Conservation (phyloP, 2,329 filamentous ascomycete species). For the Fusarium sarcochroum region DNA sequence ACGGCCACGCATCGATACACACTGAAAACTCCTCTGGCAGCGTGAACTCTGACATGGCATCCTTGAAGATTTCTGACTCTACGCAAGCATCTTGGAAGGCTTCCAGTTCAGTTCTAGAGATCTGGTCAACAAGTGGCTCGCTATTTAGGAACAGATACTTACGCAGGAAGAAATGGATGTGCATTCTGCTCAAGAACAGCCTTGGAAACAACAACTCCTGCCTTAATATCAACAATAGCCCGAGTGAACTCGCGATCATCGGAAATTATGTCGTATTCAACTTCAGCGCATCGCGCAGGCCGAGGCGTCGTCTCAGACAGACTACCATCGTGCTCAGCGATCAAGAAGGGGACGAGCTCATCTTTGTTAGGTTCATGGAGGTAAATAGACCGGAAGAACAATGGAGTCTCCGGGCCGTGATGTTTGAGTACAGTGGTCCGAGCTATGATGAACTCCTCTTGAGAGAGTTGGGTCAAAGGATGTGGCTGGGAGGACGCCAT, state of each 20-base stretch:
- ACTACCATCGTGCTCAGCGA: conserved; percentile 70
- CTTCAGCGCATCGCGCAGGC: conserved; percentile 61
- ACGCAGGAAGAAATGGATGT: conserved; percentile 57
- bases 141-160: not conserved
- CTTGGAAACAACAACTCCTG: conserved; percentile 49
- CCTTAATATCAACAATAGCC: conserved; percentile 57
- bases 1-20: conserved; percentile 76
- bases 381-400: conserved; percentile 71
- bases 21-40: conserved; percentile 61
- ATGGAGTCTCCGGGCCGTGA: conserved; percentile 37
- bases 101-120: not conserved
- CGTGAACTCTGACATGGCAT: conserved; percentile 62
- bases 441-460: conserved; percentile 64
- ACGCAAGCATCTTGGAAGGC: conserved; percentile 58
- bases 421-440: conserved; percentile 60
- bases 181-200: conserved; percentile 45
- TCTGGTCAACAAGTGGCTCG: not conserved
- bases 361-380: conserved; percentile 73
- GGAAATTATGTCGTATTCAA: conserved; percentile 60
- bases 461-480: conserved; percentile 65
- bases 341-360: conserved; percentile 70
- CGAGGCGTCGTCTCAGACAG: conserved; percentile 59
- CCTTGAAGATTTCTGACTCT: conserved; percentile 61
- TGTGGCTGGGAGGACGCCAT: conserved; percentile 43
- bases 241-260: conserved; percentile 54